A percentile compares a stretch with the other conserved stretches of the same genome.
These are phyloP conservation scores for Amoeboaphelidium protococcarum DNA, from an alignment of 371 early-diverging fungal genomes.

Conservation along the genomic window DNA sequence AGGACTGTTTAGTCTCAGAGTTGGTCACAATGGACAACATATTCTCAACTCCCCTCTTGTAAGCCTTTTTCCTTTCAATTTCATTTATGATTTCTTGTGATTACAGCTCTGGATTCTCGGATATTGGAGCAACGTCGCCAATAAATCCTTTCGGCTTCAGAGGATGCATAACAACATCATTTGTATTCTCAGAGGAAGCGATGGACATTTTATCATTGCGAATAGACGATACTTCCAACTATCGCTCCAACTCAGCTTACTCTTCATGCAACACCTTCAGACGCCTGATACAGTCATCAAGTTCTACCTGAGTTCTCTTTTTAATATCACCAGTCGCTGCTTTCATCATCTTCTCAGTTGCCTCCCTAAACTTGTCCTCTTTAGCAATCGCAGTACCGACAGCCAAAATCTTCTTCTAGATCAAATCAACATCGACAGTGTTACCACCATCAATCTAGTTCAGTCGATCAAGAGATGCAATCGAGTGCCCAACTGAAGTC, in stretches of 20 bases:
- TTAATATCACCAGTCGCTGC: conserved; percentile 4
- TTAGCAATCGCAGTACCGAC: conserved; percentile 9
- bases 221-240: neutral
- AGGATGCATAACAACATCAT: too few relatives aligned
- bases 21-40: neutral
- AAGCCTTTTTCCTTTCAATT: neutral
- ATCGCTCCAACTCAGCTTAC: neutral
- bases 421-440: neutral
- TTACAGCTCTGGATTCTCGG: too few relatives aligned
- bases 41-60: neutral
- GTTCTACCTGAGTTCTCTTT: conserved; percentile 8
- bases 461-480: too few relatives aligned
- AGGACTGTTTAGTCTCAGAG: neutral
- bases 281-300: conserved; percentile 9
- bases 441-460: too few relatives aligned
- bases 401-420: conserved; percentile 6
- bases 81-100: neutral
- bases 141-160: too few relatives aligned
- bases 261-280: conserved; percentile 3
- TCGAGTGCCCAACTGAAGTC: too few relatives aligned
- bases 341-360: conserved; percentile 8
- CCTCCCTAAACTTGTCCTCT: conserved; percentile 11
- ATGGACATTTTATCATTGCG: too few relatives aligned
- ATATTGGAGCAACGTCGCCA: too few relatives aligned
- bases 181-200: too few relatives aligned